Base-by-base conservation (phyloP, 2,329 filamentous ascomycete genomes). In the Magnaporthiopsis rhizophila region DNA sequence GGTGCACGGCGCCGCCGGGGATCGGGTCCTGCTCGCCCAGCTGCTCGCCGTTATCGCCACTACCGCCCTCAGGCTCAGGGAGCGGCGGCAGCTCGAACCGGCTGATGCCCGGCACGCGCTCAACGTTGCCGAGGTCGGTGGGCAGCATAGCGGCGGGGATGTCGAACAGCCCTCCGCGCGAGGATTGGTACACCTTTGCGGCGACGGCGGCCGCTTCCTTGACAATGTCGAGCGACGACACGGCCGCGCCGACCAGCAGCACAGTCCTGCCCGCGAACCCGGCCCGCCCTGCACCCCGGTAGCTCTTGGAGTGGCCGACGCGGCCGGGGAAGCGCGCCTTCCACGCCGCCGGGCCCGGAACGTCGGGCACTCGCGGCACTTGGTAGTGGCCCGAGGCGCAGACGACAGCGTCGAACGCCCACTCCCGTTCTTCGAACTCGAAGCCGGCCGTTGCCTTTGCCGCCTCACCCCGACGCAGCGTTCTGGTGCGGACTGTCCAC, bases 241-340 rank as follows among this genome's bases (percentile, higher is more conserved):
- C 75, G 1, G 78, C 72, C n/a, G 81, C 85, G 60, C 86, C 86
- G 7, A 83, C 77, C 24, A 83, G 73, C 56, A 86, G 81, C 0
- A 82, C 67, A 0, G 74, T 79, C 65, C 87, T 62, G 21, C 50
- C 64, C 3, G 34, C 57, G 62, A 68, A 69, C 24, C 64, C 24
- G 85, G 50, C 78, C 80, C 3, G 72, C 21, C 85, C 79, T 0
- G 90, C 84, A 0, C 76, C 81, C 11, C 90, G 83, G 69, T 91
- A 95, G 66, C 83, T 83, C 71, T 92, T 94, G 0, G 90, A 91
- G 70, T 91, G 89, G 3, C 79, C 80, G 26, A 91, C 80, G 4
- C 76, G 70, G 0, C 76, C 77, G 0, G 84, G 83, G 66, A 83
- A 86, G 3, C 70, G 69, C 13, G 73, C 63, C 69, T 88, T 84